phyloP scores from a whole-genome alignment of 2,329 filamentous ascomycete genomes.

The Pseudofabraea citricarpa region DNA sequence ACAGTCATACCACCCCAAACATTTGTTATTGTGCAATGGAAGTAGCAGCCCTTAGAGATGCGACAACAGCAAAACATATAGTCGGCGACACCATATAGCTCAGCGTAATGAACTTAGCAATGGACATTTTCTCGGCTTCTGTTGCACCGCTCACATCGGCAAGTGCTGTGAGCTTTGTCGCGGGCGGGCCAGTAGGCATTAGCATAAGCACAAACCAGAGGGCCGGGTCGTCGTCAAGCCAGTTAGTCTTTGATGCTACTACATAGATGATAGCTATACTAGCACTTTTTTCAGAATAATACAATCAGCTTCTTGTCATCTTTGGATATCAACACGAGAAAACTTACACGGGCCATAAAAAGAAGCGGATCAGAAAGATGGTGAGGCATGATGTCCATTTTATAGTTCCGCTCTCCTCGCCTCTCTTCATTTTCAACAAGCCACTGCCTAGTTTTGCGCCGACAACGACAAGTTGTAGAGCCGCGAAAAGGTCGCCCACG shows the following conservation, averaged over 20 bases:
- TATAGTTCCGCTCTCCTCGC: slow-evolving; percentile 36
- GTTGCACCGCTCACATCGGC: slow-evolving; percentile 35
- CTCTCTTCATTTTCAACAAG: slow-evolving; percentile 42
- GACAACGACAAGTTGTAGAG: slow-evolving; percentile 59
- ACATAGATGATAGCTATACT: slow-evolving; percentile 49
- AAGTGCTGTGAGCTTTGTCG: slow-evolving; percentile 39
- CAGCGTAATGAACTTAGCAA: slow-evolving; percentile 37
- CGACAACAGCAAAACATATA: slow-evolving; percentile 31
- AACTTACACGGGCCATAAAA: slow-evolving; percentile 49
- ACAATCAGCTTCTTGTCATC: too few species aligned
- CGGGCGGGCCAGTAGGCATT: slow-evolving; percentile 40
- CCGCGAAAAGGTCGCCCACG: slow-evolving; percentile 58
- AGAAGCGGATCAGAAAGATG: slow-evolving; percentile 49
- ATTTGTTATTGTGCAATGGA: too few species aligned
- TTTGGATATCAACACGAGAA: too few species aligned
- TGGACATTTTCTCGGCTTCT: slow-evolving; percentile 33
- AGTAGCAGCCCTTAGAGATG: slow-evolving; percentile 26
- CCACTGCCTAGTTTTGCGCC: slow-evolving; percentile 56
- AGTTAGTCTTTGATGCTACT: slow-evolving; percentile 58
- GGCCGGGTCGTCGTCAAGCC: slow-evolving; percentile 69
- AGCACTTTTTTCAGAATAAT: too few species aligned
- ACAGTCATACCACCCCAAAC: too few species aligned
- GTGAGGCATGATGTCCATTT: slow-evolving; percentile 43
- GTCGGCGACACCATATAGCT: slow-evolving; percentile 31
- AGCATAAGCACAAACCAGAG: slow-evolving; percentile 83